Evolutionary conservation across 1,284 basidiomycete species (phyloP).

Genomic region (Stygiomarasmius scandens): DNA sequence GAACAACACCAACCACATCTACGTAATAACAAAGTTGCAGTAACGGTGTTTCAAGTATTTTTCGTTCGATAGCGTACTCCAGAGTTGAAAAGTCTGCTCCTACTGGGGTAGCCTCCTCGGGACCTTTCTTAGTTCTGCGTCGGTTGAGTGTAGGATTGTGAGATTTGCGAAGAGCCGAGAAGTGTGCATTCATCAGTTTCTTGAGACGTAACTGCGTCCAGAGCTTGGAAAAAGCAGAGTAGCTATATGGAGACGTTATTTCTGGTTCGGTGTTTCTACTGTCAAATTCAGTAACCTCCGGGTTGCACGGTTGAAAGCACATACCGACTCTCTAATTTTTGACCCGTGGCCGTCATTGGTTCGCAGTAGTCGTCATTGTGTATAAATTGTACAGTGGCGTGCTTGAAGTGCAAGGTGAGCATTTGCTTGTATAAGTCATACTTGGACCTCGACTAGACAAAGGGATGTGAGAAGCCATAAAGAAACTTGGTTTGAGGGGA

Average conservation of each 20-base stretch:
- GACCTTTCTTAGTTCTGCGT: slow-evolving; percentile 42
- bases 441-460: slow-evolving; percentile 70
- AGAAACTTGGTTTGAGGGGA: slow-evolving; percentile 2
- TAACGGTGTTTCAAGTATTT: slow-evolving; percentile 74
- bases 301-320: slow-evolving; percentile 25
- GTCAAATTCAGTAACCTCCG: too few species aligned
- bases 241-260: too few species aligned
- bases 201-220: slow-evolving; percentile 36
- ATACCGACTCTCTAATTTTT: slow-evolving; percentile 60
- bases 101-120: slow-evolving; percentile 55
- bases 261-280: too few species aligned
- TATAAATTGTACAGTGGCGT: slow-evolving; percentile 66
- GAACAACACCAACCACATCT: slow-evolving; percentile 75
- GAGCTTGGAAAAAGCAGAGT: slow-evolving; percentile 52
- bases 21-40: slow-evolving; percentile 84
- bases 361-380: slow-evolving; percentile 79
- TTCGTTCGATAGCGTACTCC: slow-evolving; percentile 88
- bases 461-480: background rate
- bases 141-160: slow-evolving; percentile 13
- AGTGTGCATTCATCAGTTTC: slow-evolving; percentile 25
- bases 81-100: slow-evolving; percentile 56
- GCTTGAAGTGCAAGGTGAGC: slow-evolving; percentile 69
- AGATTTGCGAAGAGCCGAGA: slow-evolving; percentile 8
- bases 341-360: slow-evolving; percentile 67
- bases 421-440: slow-evolving; percentile 82